A percentile compares a stretch with the other conserved stretches of the same genome.
Conservation (phyloP, 2,329 filamentous ascomycete genomes). For the Lasiodiplodia hormozganensis region DNA sequence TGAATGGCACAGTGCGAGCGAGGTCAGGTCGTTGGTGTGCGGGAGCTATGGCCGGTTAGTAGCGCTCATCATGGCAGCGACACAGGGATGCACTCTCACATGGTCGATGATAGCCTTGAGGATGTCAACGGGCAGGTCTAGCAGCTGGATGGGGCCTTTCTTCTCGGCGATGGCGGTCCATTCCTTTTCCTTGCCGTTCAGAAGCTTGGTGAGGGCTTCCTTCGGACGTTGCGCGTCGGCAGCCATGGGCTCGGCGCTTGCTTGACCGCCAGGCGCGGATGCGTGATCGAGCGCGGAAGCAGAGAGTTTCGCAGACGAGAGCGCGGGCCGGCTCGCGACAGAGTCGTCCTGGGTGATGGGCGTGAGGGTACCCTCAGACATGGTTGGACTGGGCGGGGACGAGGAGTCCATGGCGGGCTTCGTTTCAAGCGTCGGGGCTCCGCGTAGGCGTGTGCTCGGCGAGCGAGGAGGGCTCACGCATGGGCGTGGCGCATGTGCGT, state of each 20-base stretch:
- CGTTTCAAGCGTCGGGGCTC: conserved; percentile 29
- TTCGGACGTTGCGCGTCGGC: conserved; percentile 32
- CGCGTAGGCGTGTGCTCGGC: conserved; percentile 27
- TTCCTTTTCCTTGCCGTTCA: conserved; percentile 58
- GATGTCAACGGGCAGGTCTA: conserved; percentile 80
- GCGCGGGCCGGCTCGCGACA: conserved; percentile 10
- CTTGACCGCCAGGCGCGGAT: conserved; percentile 3
- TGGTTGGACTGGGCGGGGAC: conserved; percentile 39
- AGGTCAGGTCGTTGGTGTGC: conserved; percentile 81
- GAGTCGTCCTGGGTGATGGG: conserved; percentile 40
- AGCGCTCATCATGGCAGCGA: conserved; percentile 14
- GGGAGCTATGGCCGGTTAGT: conserved; percentile 64
- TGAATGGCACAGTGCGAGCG: conserved; percentile 78
- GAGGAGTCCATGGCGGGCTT: conserved; percentile 40
- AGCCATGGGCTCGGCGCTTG: conserved; percentile 22
- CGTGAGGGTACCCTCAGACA: conserved; percentile 38
- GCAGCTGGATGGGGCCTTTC: conserved; percentile 66
- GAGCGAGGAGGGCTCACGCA: conserved; percentile 24
- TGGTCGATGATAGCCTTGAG: conserved; percentile 81
- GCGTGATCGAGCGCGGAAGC: conserved; percentile 18
- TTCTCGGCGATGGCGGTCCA: conserved; percentile 47
- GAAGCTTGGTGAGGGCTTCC: conserved; percentile 49
- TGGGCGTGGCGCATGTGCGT: conserved; percentile 29
- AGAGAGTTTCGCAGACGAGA: conserved; percentile 12
- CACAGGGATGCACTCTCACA: conserved; percentile 49